Percentiles rank a stretch among this genome's conserved stretches.
These are phyloP conservation scores for Filosporella fistucella DNA, from an alignment of 495 filamentous ascomycete species.

Conservation along the genomic window DNA sequence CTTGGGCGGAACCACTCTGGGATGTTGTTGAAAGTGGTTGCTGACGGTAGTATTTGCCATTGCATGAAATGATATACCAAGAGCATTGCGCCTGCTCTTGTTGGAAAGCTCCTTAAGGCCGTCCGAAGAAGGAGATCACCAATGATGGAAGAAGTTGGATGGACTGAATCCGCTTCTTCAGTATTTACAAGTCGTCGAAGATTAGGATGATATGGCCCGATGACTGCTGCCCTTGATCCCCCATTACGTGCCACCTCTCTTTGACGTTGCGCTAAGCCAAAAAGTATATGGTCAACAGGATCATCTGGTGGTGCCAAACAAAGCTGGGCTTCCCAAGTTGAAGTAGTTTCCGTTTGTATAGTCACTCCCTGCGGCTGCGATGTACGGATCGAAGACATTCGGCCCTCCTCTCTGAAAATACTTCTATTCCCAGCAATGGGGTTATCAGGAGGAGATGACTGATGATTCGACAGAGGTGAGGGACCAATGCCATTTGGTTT, in stretches of 20 bases:
- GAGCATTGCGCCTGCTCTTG: constrained; percentile 4
- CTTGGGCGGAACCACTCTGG: constrained; percentile 18
- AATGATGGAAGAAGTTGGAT: constrained; percentile 8
- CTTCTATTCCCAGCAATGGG: too few species aligned
- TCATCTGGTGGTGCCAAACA: constrained; percentile 7
- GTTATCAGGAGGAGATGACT: background rate
- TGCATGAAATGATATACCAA: constrained; percentile 13
- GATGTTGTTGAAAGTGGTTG: constrained; percentile 17
- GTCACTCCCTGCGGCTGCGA: too few species aligned
- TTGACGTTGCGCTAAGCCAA: constrained; percentile 10
- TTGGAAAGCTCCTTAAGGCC: background rate
- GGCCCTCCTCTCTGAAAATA: too few species aligned
- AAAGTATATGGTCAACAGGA: constrained; percentile 13
- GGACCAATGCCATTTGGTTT: too few species aligned
- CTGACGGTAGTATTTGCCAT: constrained; percentile 24
- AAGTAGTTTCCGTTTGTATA: background rate
- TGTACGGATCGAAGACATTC: background rate
- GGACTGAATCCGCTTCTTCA: constrained; percentile 3
- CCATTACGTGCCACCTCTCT: constrained; percentile 5
- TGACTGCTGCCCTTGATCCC: background rate
- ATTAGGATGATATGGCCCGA: constrained; percentile 7
- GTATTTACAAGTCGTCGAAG: constrained; percentile 9
- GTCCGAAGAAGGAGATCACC: constrained; percentile 13
- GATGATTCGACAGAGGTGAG: too few species aligned
- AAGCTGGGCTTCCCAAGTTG: constrained; percentile 17